Evolutionary conservation across 2,329 filamentous ascomycete genomes (phyloP), one percentile per base, ranked within the genome.

Genomic region (Echinosphaeria canescens): DNA sequence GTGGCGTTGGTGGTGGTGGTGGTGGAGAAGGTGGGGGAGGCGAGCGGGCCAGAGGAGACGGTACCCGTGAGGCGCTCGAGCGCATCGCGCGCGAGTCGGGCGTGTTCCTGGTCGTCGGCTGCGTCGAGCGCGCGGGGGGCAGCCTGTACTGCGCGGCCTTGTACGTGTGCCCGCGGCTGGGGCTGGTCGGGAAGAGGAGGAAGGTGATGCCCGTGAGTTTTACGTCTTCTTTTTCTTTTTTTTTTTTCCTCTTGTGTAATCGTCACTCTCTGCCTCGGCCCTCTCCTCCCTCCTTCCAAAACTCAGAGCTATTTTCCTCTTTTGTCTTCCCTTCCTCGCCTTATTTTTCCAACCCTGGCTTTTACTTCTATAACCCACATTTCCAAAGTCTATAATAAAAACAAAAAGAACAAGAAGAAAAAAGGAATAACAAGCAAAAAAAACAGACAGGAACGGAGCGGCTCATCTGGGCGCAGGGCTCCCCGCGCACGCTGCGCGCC

Each of bases 401-500:
- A n/a, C n/a, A n/a, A n/a, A n/a, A n/a, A n/a, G n/a, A n/a, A n/a
- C n/a, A n/a, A 10, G 14, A 12, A 25, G 10, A 7, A 13, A 3
- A 25, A 16, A 10, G 15, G 15, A 13, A 20, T 22, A 22, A n/a
- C n/a, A n/a, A n/a, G n/a, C n/a, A n/a, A n/a, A n/a, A n/a, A n/a
- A n/a, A n/a, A n/a, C 16, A 38, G 55, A 92, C 84, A 0, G 82
- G 69, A 2, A 65, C 64, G 0, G 84, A 93, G 42, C 66, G 84
- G 22, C 54, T 92, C 27, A 66, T 92, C 31, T 93, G 84, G 84
- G 81, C 78, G 0, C 79, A 91, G 44, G 84, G 82, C 22, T 74
- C 71, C 3, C 68, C 84, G 0, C 65, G 66, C 1, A 88, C 80
- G 4, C 60, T 93, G 15, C 67, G 68, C 33, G 84, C 82, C 4